Evolutionary conservation across 345 rosid genomes (phyloP), one percentile per base, ranked within the genome.

Genomic region (Ceriops zippeliana): DNA sequence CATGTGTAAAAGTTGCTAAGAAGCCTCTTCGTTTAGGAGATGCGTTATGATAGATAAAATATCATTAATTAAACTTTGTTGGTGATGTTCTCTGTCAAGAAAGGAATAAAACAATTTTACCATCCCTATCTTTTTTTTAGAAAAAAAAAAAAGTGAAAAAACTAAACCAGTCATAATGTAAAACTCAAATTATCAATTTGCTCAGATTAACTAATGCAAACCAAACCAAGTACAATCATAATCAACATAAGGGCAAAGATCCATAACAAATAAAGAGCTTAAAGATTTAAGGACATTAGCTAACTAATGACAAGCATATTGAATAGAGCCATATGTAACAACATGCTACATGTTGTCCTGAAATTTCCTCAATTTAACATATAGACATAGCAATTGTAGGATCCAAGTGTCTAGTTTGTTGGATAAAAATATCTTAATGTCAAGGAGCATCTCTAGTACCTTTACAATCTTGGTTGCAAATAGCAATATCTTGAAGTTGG

Each of bases 41-140:
- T n/a, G n/a, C n/a, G n/a, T n/a, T n/a, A n/a, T n/a, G n/a, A 91
- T 83, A 66, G 83, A 82, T 82, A 86, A 70, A 51, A 93, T 72
- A 80, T 87, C 83, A 66, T 87, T 77, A 65, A 80, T 73, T 76
- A 93, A 76, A 80, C 79, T 82, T 66, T 61, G 78, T 61, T 80
- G 80, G 70, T 86, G 90, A 47, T 83, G 81, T 66, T 87, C 88
- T 66, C 98, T 93, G 77, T 53, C 61, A 68, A 75, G n/a, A 67
- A 58, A 65, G 58, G 49, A 73, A 68, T 2, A 47, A 77, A 35
- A 16, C 42, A 46, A 65, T 7, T 34, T 64, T 54, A 31, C 10
- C 7, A 21, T 19, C 24, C 16, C 57, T 19, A 5, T 47, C 26
- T 11, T 28, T 28, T 28, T 28, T 28, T 28, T 28, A 2, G 2